Conservation (phyloP, 768 basidiomycete species). For the Leucogyrophana mollusca region DNA sequence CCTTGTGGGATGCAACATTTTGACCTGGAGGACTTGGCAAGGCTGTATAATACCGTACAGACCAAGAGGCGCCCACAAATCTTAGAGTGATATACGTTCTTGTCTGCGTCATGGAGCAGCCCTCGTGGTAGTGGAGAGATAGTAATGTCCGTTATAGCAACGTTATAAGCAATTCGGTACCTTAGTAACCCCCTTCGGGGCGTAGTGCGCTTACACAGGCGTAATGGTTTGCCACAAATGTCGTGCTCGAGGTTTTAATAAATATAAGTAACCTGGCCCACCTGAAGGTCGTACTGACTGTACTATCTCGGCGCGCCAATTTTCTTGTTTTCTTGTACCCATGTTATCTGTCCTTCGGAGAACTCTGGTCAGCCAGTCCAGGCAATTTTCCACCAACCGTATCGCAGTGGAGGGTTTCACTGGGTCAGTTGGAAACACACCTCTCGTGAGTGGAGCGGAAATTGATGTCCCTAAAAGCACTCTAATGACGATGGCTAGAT, state of each 20-base stretch:
- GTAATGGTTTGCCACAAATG: conserved; percentile 22
- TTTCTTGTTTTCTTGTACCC: conserved; percentile 5
- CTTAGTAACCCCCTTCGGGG: too few species aligned
- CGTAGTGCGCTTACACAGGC: too few species aligned
- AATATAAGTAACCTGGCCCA: conserved; percentile 6
- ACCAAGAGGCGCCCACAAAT: too few species aligned
- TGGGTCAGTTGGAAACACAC: conserved; percentile 91
- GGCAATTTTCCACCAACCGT: conserved; percentile 37
- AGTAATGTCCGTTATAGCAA: too few species aligned
- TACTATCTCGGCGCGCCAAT: too few species aligned
- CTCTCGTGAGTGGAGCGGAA: conserved; percentile 56
- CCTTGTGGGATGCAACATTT: too few species aligned
- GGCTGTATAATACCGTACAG: too few species aligned
- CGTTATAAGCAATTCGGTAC: too few species aligned
- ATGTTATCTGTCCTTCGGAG: conserved; percentile 31
- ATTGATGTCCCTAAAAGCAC: neutral
- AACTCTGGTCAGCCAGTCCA: conserved; percentile 25
- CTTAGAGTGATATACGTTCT: too few species aligned
- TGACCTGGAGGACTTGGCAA: too few species aligned
- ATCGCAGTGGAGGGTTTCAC: conserved; percentile 72
- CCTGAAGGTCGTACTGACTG: neutral
- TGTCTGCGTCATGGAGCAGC: too few species aligned
- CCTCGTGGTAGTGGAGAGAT: too few species aligned
- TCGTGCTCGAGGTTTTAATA: conserved; percentile 31
- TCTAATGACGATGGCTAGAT: conserved; percentile 51